phyloP scores from a whole-genome alignment of 768 basidiomycete genomes.

The Hirschioporus abietinus region DNA sequence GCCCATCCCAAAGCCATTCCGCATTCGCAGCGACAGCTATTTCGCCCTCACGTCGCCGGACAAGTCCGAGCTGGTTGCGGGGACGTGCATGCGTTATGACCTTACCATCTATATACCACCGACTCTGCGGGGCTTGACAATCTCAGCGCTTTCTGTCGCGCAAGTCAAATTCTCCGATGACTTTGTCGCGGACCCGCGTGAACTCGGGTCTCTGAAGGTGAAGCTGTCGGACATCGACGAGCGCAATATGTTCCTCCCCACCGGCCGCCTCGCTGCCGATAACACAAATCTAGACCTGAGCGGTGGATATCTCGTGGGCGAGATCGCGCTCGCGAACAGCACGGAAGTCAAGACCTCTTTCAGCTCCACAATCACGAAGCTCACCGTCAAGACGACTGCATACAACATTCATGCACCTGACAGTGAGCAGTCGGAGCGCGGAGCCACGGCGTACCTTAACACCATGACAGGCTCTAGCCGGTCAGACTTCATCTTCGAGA shows the following conservation, averaged over 20 bases:
- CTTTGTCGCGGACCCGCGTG: conserved; percentile 26
- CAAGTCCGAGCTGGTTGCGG: conserved; percentile 18
- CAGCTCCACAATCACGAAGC: conserved; percentile 44
- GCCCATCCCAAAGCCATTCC: conserved; percentile 25
- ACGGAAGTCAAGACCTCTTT: conserved; percentile 43
- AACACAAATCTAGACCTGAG: conserved; percentile 39
- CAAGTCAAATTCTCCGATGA: conserved; percentile 47
- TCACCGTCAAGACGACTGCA: conserved; percentile 38
- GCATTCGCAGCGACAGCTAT: conserved; percentile 35
- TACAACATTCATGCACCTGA: conserved; percentile 20
- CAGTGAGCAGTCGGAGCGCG: conserved; percentile 23
- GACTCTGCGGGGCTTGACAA: conserved; percentile 40
- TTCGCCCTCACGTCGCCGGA: conserved; percentile 36
- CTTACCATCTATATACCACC: conserved; percentile 46
- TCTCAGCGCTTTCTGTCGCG: conserved; percentile 36
- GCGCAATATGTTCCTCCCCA: conserved; percentile 44
- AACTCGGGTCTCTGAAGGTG: conserved; percentile 40
- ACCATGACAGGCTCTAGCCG: conserved; percentile 52
- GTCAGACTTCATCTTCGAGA: conserved; percentile 43
- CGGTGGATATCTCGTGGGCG: conserved; percentile 59
- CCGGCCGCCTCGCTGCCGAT: conserved; percentile 34
- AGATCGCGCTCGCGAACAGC: conserved; percentile 38
- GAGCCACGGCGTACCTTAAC: conserved; percentile 31
- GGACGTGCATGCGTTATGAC: conserved; percentile 49
- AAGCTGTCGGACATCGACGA: conserved; percentile 32